Conservation (phyloP, 192 early-diverging fungal species). For the Cetraspora pellucida region DNA sequence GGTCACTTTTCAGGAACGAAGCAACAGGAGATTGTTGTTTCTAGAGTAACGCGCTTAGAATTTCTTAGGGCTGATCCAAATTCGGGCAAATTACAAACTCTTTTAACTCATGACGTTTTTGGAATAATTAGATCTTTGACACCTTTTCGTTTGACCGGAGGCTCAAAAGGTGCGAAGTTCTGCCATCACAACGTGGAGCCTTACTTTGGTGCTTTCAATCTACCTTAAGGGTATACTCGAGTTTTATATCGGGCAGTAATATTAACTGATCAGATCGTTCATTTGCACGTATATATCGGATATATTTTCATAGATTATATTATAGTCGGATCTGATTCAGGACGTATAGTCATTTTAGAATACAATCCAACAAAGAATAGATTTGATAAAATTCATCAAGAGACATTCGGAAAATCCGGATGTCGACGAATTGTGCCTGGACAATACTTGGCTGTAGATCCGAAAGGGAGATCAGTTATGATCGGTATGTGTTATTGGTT, state of each 20-base stretch:
- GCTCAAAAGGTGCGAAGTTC: slow-evolving; percentile 69
- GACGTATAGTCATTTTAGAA: slow-evolving; percentile 86
- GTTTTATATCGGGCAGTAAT: neutral
- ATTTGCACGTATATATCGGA: too few species aligned
- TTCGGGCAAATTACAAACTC: slow-evolving; percentile 76
- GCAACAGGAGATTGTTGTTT: slow-evolving; percentile 87
- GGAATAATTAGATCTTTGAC: slow-evolving; percentile 81
- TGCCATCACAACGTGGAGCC: neutral
- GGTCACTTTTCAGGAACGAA: slow-evolving; percentile 94
- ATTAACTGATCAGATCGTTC: neutral
- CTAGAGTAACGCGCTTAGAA: slow-evolving; percentile 74
- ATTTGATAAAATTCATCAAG: slow-evolving; percentile 84
- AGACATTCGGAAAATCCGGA: slow-evolving; percentile 94
- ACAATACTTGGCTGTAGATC: slow-evolving; percentile 94
- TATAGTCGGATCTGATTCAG: slow-evolving; percentile 88
- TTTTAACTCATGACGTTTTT: slow-evolving; percentile 80
- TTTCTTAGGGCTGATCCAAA: slow-evolving; percentile 75
- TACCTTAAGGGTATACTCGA: too few species aligned
- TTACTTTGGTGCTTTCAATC: neutral
- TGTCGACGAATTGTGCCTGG: slow-evolving; percentile 89
- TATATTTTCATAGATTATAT: slow-evolving; percentile 73
- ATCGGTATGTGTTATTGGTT: slow-evolving; percentile 55
- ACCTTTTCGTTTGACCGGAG: slow-evolving; percentile 87
- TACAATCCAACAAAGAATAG: slow-evolving; percentile 74
- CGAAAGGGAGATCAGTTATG: slow-evolving; percentile 95